These are phyloP conservation scores for Colletotrichum karsti DNA, from an alignment of 2,329 filamentous ascomycete genomes.

Conservation along the genomic window DNA sequence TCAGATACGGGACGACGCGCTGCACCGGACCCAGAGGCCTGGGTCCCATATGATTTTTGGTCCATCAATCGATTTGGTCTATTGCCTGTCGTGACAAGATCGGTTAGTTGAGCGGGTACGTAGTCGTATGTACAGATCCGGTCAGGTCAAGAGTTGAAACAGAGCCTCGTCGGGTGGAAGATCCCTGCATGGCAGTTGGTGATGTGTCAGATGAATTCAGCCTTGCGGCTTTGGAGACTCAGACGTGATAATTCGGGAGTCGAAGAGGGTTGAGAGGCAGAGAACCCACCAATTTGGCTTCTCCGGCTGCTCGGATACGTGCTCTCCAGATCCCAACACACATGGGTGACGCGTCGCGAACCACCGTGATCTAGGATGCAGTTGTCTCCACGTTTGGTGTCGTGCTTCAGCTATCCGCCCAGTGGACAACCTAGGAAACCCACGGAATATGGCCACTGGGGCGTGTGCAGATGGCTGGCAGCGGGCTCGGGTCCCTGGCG, in stretches of 20 bases:
- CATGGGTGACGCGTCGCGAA: not conserved
- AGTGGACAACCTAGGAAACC: too few relatives aligned
- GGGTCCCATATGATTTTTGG: too few relatives aligned
- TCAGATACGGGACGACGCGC: too few relatives aligned
- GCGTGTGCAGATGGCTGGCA: not conserved
- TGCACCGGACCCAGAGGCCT: too few relatives aligned
- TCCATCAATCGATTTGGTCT: too few relatives aligned
- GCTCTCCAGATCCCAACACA: too few relatives aligned
- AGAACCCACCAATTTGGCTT: constrained; percentile 9
- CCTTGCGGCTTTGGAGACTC: not conserved
- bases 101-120: not conserved
- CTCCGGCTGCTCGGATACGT: not conserved
- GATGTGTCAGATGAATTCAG: not conserved
- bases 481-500: not conserved
- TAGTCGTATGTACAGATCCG: not conserved
- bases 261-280: not conserved
- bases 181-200: not conserved
- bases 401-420: not conserved
- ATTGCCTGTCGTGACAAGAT: too few relatives aligned
- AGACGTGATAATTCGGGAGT: not conserved
- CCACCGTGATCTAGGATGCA: not conserved
- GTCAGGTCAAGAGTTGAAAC: not conserved
- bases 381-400: not conserved
- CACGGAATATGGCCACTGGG: not conserved
- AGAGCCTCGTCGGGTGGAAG: not conserved